Evolutionary conservation across 2,329 filamentous ascomycete species (phyloP).

Genomic region (Epichloe sylvatica): DNA sequence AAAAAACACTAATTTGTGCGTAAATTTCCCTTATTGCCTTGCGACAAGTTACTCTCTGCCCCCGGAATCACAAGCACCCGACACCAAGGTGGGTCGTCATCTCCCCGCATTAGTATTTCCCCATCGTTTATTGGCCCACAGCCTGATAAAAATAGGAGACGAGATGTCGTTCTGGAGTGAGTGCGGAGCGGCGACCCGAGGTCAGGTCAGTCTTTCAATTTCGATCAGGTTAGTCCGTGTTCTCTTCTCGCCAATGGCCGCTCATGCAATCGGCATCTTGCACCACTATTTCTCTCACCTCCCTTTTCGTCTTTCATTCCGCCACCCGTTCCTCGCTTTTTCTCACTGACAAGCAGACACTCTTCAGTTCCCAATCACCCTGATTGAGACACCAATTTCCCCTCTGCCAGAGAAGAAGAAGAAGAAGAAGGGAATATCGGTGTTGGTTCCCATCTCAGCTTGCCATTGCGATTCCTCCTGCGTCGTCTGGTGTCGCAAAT

Average conservation of each 20-base stretch:
- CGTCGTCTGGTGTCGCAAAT: neutral
- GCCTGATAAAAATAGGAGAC: no score
- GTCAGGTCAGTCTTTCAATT: neutral
- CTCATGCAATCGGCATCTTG: neutral
- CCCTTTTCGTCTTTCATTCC: neutral
- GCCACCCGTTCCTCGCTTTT: neutral
- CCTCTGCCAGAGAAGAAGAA: no score
- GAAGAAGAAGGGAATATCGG: no score
- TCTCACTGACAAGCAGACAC: neutral
- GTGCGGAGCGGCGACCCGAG: conserved; percentile 1
- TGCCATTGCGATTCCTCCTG: neutral
- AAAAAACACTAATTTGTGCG: no score
- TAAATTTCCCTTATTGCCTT: no score
- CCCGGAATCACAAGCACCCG: neutral
- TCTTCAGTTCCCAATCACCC: neutral
- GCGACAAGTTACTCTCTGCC: neutral
- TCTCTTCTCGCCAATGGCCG: neutral
- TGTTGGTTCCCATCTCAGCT: no score
- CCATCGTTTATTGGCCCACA: conserved; percentile 14
- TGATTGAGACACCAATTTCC: neutral
- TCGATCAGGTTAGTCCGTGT: neutral
- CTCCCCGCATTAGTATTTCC: conserved; percentile 15
- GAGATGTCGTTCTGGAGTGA: neutral
- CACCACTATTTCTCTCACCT: neutral
- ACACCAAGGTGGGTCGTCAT: neutral